Evolutionary conservation across 164 flowering plant species (phyloP).

Genomic region (Berberis vulgaris): DNA sequence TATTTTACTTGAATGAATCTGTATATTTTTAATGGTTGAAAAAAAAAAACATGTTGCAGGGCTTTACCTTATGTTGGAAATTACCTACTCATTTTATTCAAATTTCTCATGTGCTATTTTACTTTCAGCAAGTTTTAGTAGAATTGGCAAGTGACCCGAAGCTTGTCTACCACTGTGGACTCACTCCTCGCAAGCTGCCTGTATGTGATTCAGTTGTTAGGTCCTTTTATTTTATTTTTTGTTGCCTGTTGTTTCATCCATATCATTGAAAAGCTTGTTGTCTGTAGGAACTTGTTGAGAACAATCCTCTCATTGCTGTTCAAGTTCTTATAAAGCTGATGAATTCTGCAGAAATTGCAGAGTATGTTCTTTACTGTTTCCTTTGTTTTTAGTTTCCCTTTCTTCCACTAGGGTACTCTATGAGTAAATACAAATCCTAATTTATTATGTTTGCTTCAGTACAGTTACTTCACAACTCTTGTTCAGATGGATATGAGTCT

Average conservation of each 20-base stretch:
- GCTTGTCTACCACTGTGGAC: constrained; percentile 95
- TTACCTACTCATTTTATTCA: no score
- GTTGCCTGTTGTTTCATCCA: not conserved
- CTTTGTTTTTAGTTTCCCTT: not conserved
- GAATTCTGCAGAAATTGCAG: constrained; percentile 81
- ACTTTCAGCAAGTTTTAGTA: constrained; percentile 56
- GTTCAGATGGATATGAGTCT: constrained; percentile 97
- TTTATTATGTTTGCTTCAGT: not conserved
- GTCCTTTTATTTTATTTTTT: not conserved
- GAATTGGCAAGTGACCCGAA: constrained; percentile 86
- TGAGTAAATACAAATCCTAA: not conserved
- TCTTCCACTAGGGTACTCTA: constrained; percentile 1
- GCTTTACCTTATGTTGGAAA: no score
- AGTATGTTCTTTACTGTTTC: constrained; percentile 36
- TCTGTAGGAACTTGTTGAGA: constrained; percentile 86
- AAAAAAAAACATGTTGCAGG: no score
- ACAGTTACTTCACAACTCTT: constrained; percentile 85
- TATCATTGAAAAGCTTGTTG: constrained; percentile 1
- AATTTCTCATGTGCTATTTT: not conserved
- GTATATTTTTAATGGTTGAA: no score
- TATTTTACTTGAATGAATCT: no score
- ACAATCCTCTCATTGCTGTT: constrained; percentile 96
- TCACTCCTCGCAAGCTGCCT: constrained; percentile 87
- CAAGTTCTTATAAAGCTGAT: constrained; percentile 83
- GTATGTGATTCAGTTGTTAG: constrained; percentile 32